Percentiles rank a stretch among this genome's conserved stretches.
These are phyloP conservation scores for Parathielavia hyrcaniae DNA, from an alignment of 495 filamentous ascomycete species.

Conservation along the genomic window DNA sequence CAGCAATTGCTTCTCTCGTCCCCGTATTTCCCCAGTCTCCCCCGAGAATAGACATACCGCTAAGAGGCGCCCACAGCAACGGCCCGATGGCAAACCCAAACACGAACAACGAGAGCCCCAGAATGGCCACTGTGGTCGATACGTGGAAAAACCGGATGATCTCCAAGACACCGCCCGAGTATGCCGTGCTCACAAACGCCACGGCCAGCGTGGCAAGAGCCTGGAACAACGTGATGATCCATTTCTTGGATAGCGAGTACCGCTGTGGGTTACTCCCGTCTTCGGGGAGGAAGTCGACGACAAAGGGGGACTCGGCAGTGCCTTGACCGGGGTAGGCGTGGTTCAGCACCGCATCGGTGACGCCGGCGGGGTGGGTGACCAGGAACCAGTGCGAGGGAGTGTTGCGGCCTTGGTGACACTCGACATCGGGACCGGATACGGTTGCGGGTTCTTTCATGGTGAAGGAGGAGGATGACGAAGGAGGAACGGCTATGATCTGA, in stretches of 20 bases:
- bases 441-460: slow-evolving; percentile 7
- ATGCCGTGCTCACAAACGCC: slow-evolving; percentile 71
- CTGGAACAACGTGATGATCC: slow-evolving; percentile 59
- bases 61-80: slow-evolving; percentile 58
- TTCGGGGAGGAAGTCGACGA: slow-evolving; percentile 65
- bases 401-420: slow-evolving; percentile 22
- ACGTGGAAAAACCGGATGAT: slow-evolving; percentile 56
- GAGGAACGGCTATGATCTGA: not conserved
- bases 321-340: slow-evolving; percentile 61
- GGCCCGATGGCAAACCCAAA: slow-evolving; percentile 65
- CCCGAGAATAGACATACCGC: slow-evolving; percentile 20
- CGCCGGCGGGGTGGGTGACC: slow-evolving; percentile 35
- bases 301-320: slow-evolving; percentile 66
- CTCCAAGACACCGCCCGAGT: slow-evolving; percentile 61
- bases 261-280: slow-evolving; percentile 68
- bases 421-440: slow-evolving; percentile 20
- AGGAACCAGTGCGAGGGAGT: slow-evolving; percentile 24
- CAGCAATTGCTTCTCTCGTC: slow-evolving; percentile 22
- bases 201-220: slow-evolving; percentile 67
- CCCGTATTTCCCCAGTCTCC: slow-evolving; percentile 1
- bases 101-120: slow-evolving; percentile 70
- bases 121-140: slow-evolving; percentile 53
- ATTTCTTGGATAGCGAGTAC: slow-evolving; percentile 58
- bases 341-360: slow-evolving; percentile 47
- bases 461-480: slow-evolving; percentile 7